phyloP scores from a whole-genome alignment of 163 green algal species.

The Volvox carteri region DNA sequence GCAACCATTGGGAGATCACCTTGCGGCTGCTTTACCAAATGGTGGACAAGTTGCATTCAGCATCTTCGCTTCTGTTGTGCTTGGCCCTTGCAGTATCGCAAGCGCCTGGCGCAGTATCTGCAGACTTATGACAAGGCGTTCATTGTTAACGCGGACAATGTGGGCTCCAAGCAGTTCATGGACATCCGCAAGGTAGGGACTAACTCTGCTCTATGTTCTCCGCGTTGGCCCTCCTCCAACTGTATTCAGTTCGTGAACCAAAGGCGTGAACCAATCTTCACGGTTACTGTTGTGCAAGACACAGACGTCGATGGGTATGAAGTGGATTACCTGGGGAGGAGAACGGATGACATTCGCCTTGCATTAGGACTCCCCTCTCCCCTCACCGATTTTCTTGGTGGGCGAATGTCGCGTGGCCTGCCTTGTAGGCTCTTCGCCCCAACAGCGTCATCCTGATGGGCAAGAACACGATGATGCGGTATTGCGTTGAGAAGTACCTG shows the following conservation, averaged over 20 bases:
- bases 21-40: neutral
- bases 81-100: conserved; percentile 85
- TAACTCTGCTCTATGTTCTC: no score
- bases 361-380: no score
- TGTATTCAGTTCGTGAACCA: no score
- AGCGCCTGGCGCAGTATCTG: conserved; percentile 88
- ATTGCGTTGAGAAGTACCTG: conserved; percentile 95
- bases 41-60: no score
- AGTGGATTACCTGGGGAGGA: no score
- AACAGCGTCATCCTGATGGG: conserved; percentile 97
- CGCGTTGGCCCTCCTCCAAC: neutral
- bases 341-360: no score
- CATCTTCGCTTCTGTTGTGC: neutral
- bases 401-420: no score
- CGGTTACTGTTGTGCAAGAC: no score
- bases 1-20: neutral
- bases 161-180: conserved; percentile 98
- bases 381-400: no score
- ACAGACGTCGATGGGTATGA: no score
- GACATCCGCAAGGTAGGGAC: conserved; percentile 92
- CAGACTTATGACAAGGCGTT: conserved; percentile 91
- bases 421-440: conserved; percentile 78
- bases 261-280: no score
- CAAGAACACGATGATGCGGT: conserved; percentile 99
- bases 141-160: conserved; percentile 98